These are phyloP conservation scores for Diaporthe eres DNA, from an alignment of 2,329 filamentous ascomycete genomes.

Conservation along the genomic window DNA sequence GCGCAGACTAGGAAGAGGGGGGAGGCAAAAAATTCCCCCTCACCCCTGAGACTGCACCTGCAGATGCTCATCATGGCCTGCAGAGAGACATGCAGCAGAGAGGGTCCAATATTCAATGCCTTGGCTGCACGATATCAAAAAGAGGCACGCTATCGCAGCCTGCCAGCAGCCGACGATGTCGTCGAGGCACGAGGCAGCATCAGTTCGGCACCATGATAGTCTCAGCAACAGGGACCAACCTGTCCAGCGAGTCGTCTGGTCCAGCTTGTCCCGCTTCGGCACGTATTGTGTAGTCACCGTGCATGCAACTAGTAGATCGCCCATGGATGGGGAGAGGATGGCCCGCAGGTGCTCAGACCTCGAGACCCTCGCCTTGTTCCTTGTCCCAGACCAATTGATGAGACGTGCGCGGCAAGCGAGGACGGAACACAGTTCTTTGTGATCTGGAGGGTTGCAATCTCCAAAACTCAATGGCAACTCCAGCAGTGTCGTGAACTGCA, in stretches of 20 bases:
- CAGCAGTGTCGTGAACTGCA: neutral
- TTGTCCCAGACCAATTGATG: slow-evolving; percentile 32
- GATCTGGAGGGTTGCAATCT: neutral
- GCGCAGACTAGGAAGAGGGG: slow-evolving; percentile 6
- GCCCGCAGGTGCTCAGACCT: slow-evolving; percentile 34
- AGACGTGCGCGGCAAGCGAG: slow-evolving; percentile 41
- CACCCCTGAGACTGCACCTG: slow-evolving; percentile 33
- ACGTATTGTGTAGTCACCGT: slow-evolving; percentile 35
- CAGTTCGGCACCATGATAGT: slow-evolving; percentile 12
- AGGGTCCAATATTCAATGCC: slow-evolving; percentile 38
- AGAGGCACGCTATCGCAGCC: slow-evolving; percentile 26
- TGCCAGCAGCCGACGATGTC: slow-evolving; percentile 12
- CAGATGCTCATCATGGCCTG: slow-evolving; percentile 28
- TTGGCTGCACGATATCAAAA: slow-evolving; percentile 37
- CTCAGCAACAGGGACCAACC: slow-evolving; percentile 33
- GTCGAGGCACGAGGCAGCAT: slow-evolving; percentile 15
- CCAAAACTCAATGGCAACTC: slow-evolving; percentile 29
- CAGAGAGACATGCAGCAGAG: slow-evolving; percentile 34
- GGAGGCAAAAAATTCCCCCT: slow-evolving; percentile 29
- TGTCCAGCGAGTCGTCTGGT: slow-evolving; percentile 4
- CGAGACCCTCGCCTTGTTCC: slow-evolving; percentile 14
- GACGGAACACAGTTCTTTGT: slow-evolving; percentile 18
- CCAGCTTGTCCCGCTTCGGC: slow-evolving; percentile 34
- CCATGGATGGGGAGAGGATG: slow-evolving; percentile 4
- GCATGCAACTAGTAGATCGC: slow-evolving; percentile 26